These are phyloP conservation scores for Colletotrichum sansevieriae DNA, from an alignment of 2,329 filamentous ascomycete species.

Conservation along the genomic window DNA sequence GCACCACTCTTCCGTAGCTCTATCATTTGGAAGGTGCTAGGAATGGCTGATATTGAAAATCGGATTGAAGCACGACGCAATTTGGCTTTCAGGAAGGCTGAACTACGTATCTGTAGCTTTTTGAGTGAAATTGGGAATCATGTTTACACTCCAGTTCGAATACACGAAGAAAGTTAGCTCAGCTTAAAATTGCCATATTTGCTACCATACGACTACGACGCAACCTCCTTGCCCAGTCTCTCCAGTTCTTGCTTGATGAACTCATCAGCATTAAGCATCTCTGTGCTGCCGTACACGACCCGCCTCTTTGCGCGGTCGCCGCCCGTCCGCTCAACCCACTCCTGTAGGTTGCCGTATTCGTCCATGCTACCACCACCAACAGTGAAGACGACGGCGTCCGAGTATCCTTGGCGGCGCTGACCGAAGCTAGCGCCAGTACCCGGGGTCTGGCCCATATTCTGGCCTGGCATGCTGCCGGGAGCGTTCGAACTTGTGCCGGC, in stretches of 20 bases:
- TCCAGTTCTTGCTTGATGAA: constrained; percentile 75
- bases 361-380: constrained; percentile 98
- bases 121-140: constrained; percentile 19
- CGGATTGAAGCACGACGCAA: too few species aligned
- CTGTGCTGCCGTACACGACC: constrained; percentile 95
- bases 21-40: too few species aligned
- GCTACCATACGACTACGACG: constrained; percentile 43
- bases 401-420: constrained; percentile 89
- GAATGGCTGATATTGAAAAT: too few species aligned
- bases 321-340: constrained; percentile 88
- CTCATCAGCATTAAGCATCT: constrained; percentile 77
- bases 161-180: constrained; percentile 13
- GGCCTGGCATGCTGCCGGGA: constrained; percentile 62
- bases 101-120: too few species aligned
- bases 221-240: constrained; percentile 70
- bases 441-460: constrained; percentile 56
- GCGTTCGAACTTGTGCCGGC: constrained; percentile 55
- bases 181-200: not conserved
- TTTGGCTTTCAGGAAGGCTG: too few species aligned
- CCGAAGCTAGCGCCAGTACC: constrained; percentile 90
- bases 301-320: constrained; percentile 78
- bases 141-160: constrained; percentile 22
- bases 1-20: too few species aligned
- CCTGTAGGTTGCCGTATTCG: constrained; percentile 96
- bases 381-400: constrained; percentile 92